Evolutionary conservation across 179 eudicot genomes (phyloP).

Genomic region (Drosera spatulata): DNA sequence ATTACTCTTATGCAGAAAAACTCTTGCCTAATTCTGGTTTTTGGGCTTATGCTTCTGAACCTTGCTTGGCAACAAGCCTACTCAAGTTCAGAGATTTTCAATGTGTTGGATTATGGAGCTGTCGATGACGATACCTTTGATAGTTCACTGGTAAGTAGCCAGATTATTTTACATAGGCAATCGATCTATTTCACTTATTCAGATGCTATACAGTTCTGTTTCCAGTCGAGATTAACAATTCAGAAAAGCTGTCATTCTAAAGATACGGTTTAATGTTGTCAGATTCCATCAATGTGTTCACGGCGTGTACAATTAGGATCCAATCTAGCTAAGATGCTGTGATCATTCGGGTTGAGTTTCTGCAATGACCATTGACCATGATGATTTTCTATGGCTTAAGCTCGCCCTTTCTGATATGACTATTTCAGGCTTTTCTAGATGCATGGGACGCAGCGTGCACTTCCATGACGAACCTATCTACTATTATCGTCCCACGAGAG

Average conservation of each 20-base stretch:
- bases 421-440: slow-evolving; percentile 38
- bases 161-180: background rate
- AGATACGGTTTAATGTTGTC: too few species aligned
- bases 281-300: too few species aligned
- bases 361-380: background rate
- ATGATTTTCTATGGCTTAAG: background rate
- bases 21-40: slow-evolving; percentile 11
- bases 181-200: too few species aligned
- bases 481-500: slow-evolving; percentile 26
- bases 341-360: too few species aligned
- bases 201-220: too few species aligned
- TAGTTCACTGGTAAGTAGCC: slow-evolving; percentile 27
- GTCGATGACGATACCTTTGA: slow-evolving; percentile 18
- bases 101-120: slow-evolving; percentile 47
- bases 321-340: too few species aligned
- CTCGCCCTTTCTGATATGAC: background rate
- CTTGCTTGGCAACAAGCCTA: slow-evolving; percentile 8
- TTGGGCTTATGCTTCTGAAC: slow-evolving; percentile 15
- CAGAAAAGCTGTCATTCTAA: too few species aligned
- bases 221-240: too few species aligned
- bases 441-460: slow-evolving; percentile 47
- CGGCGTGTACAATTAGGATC: too few species aligned
- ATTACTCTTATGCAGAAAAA: slow-evolving; percentile 14
- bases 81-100: slow-evolving; percentile 10
- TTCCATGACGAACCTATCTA: slow-evolving; percentile 9